Conservation (phyloP, 768 basidiomycete genomes). For the Boletus sp. region DNA sequence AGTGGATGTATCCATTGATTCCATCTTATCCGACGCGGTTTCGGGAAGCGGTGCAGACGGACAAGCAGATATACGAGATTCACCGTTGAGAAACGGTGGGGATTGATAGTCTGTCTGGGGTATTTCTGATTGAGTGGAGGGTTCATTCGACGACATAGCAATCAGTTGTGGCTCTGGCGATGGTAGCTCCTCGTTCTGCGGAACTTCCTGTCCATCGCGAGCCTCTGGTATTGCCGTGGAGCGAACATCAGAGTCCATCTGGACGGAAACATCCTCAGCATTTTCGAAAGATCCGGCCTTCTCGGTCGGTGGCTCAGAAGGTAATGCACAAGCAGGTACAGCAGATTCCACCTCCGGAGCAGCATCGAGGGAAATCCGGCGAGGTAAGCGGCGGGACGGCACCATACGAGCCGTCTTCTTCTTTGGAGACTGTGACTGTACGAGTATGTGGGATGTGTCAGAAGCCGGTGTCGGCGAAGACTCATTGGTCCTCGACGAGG, state of each 20-base stretch:
- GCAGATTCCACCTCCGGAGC: background rate
- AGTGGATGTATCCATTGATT: background rate
- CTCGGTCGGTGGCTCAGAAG: background rate
- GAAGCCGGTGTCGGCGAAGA: background rate
- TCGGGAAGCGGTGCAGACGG: background rate
- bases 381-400: conserved; percentile 22
- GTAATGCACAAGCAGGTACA: background rate
- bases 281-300: background rate
- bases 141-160: background rate
- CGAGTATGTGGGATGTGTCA: background rate
- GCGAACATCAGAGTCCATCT: background rate
- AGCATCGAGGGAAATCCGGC: conserved; percentile 7
- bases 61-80: background rate
- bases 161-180: background rate
- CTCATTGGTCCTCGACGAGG: background rate
- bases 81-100: background rate
- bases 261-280: background rate
- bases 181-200: background rate
- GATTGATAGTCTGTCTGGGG: background rate
- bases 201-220: background rate
- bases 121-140: background rate
- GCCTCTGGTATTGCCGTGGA: background rate
- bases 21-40: background rate
- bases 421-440: conserved; percentile 1
- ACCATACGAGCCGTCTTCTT: conserved; percentile 28